Evolutionary conservation across 1,284 basidiomycete genomes (phyloP).

Genomic region (Apiotrichum sp.): DNA sequence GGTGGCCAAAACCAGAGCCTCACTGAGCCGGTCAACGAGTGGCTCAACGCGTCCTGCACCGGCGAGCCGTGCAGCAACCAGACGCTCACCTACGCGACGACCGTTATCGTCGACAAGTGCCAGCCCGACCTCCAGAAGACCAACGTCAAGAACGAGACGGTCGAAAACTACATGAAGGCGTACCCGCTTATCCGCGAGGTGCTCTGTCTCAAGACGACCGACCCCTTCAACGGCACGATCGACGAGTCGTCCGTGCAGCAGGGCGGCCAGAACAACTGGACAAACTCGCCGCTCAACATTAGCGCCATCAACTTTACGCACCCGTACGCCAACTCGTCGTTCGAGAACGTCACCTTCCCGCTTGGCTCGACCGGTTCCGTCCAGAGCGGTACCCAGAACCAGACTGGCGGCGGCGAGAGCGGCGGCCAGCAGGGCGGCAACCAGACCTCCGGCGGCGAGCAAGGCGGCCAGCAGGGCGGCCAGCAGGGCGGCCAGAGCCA

Average conservation of each 20-base stretch:
- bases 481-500: no score
- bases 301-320: background rate
- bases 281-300: background rate
- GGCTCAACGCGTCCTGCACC: constrained; percentile 33
- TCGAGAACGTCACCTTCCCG: background rate
- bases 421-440: no score
- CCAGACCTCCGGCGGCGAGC: no score
- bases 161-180: constrained; percentile 23
- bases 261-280: background rate
- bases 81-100: constrained; percentile 29
- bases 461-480: no score
- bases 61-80: constrained; percentile 35
- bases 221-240: constrained; percentile 21
- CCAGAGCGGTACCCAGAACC: no score
- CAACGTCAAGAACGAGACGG: constrained; percentile 25
- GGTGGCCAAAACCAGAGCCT: constrained; percentile 12
- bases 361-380: background rate
- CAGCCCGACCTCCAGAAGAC: constrained; percentile 27
- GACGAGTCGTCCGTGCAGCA: background rate
- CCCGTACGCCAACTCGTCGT: background rate
- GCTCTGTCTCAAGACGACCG: constrained; percentile 35
- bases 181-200: constrained; percentile 43
- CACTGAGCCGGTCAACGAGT: constrained; percentile 23
- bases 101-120: constrained; percentile 29
- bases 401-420: no score